Evolutionary conservation across 192 early-diverging fungal species (phyloP).

Genomic region (Martensiomyces pterosporus): DNA sequence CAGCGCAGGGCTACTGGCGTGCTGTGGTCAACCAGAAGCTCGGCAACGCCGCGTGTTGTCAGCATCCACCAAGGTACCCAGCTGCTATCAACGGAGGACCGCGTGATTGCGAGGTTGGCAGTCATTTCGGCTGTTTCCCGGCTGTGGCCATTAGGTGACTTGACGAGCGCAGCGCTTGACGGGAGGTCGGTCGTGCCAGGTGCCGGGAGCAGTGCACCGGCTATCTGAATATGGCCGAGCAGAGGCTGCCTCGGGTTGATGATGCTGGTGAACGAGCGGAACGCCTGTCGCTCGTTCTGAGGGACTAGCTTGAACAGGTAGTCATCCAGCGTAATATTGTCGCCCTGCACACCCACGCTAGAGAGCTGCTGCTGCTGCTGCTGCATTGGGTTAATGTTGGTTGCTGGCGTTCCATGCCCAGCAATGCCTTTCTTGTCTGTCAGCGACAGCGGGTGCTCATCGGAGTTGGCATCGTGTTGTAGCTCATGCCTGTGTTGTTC

Average conservation of each 20-base stretch:
- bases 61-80: conserved; percentile 37
- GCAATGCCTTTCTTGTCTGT: too few species aligned
- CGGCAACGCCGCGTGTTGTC: conserved; percentile 10
- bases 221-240: conserved; percentile 12
- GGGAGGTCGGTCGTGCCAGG: conserved; percentile 21
- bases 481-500: too few species aligned
- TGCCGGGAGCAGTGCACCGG: conserved; percentile 25
- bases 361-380: too few species aligned
- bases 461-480: too few species aligned
- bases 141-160: too few species aligned
- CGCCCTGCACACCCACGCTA: too few species aligned
- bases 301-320: neutral
- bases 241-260: conserved; percentile 24
- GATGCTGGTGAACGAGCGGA: conserved; percentile 42
- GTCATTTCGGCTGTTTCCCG: neutral
- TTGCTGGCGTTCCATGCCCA: too few species aligned
- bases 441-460: too few species aligned
- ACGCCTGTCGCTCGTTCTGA: neutral
- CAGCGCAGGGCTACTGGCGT: neutral
- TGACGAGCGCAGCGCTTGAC: neutral
- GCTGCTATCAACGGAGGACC: conserved; percentile 9
- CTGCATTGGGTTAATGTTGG: too few species aligned
- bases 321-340: too few species aligned
- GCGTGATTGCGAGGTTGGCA: conserved; percentile 6
- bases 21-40: conserved; percentile 3